phyloP scores from a whole-genome alignment of 2,329 filamentous ascomycete species.

The Whalleya microplaca region DNA sequence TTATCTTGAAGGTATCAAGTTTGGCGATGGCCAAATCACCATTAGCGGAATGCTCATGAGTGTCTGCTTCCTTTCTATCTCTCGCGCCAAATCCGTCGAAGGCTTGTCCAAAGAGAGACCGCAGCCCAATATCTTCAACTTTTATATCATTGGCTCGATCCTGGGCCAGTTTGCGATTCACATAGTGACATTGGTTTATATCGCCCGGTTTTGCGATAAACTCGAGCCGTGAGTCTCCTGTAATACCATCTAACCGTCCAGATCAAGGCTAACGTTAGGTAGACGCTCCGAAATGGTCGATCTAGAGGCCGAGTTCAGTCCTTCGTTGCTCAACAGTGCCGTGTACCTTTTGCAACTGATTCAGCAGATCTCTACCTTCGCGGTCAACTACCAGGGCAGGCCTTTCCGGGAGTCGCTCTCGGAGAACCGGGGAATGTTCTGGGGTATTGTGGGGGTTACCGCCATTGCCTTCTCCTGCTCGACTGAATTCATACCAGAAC shows the following conservation, averaged over 20 bases:
- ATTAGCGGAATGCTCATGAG: slow-evolving; percentile 99
- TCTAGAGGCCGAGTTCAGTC: slow-evolving; percentile 91
- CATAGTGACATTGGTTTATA: slow-evolving; percentile 91
- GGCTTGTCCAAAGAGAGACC: slow-evolving; percentile 94
- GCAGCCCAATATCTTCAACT: slow-evolving; percentile 98
- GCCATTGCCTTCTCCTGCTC: slow-evolving; percentile 92
- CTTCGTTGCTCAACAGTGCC: slow-evolving; percentile 92
- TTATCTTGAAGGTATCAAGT: slow-evolving; percentile 98
- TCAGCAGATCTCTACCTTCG: slow-evolving; percentile 98
- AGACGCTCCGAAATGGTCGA: slow-evolving; percentile 69
- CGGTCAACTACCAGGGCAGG: slow-evolving; percentile 98
- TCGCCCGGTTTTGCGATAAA: slow-evolving; percentile 83
- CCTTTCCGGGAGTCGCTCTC: slow-evolving; percentile 95
- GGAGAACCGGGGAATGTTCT: slow-evolving; percentile 98
- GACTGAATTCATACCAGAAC: slow-evolving; percentile 91
- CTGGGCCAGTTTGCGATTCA: slow-evolving; percentile 97
- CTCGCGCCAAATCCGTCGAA: slow-evolving; percentile 95
- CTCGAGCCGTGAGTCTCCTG: slow-evolving; percentile 77
- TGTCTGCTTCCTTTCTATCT: slow-evolving; percentile 98
- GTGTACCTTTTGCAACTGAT: slow-evolving; percentile 97
- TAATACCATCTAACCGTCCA: not conserved
- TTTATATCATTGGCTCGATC: slow-evolving; percentile 97
- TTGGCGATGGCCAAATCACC: slow-evolving; percentile 96
- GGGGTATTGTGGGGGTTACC: slow-evolving; percentile 87
- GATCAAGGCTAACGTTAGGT: slow-evolving; percentile 31